Base-by-base conservation (phyloP, 2,329 filamentous ascomycete genomes). In the Davidsoniella australis region DNA sequence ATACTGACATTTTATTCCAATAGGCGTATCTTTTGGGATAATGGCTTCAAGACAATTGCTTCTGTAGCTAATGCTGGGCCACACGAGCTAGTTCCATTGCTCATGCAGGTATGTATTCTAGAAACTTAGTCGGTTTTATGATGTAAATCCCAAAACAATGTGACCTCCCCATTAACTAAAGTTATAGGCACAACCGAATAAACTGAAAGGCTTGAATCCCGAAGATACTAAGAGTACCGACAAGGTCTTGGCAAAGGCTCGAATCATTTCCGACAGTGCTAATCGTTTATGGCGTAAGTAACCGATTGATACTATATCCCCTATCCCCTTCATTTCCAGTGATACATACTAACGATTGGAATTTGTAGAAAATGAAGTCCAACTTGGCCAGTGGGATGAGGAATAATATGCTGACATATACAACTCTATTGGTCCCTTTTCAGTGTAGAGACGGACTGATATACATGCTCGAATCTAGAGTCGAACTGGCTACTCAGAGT, bases 1-100 rank as follows among this genome's bases (percentile, higher is more conserved):
- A n/a, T 39, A 23, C 41, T 39, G 40, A 29, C 43, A 39, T 45
- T 29, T 43, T 16, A 10, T 26, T n/a, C n/a, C n/a, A 33, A 18
- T 37, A 65, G 62, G 16, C 64, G 74, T 12, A 68, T 85, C 5
- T 81, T 88, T 54, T 83, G 82, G 69, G 83, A 87, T 50, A 85
- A 82, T 59, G 83, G 83, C 1, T 82, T 82, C 58, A 79, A 75
- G 57, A 80, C 73, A 20, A 66, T 86, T 24, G 76, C 77, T 36
- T 69, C 75, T 2, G 67, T 88, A 44, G 80, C 82, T 4, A 82
- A 82, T 55, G 80, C 82, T 0, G 73, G 82, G 53, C 71, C 78
- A 0, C 71, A 71, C 53, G 81, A 84, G 54, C 65, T 87, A 20
- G 67, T 85, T 2, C 80, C 81, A 5, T 65, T 87, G n/a, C 65